Conservation (phyloP, 1,284 basidiomycete species). For the Amylostereum chailletii region DNA sequence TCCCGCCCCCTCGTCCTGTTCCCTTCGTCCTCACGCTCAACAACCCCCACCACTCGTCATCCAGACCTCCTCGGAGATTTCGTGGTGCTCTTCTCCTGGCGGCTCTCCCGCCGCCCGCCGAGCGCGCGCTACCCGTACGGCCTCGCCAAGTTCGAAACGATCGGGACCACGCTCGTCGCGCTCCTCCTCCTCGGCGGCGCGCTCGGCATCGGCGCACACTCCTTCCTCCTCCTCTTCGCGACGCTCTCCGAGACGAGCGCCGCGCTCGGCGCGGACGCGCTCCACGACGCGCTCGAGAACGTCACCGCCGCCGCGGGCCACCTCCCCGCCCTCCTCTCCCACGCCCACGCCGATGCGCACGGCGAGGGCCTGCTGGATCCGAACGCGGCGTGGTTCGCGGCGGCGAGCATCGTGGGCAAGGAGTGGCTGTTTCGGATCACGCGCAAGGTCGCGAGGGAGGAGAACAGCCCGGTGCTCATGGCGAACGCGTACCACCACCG, state of each 20-base stretch:
- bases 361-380: constrained; percentile 63
- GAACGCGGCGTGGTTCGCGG: constrained; percentile 96
- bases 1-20: constrained; percentile 1
- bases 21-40: constrained; percentile 9
- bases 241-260: constrained; percentile 54
- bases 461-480: constrained; percentile 83
- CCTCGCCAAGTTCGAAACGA: constrained; percentile 91
- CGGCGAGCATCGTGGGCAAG: constrained; percentile 73
- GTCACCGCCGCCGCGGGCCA: constrained; percentile 47
- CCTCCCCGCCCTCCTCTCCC: constrained; percentile 29
- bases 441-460: constrained; percentile 81
- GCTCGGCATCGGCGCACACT: constrained; percentile 89
- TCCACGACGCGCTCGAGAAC: constrained; percentile 52
- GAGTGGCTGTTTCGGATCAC: constrained; percentile 91
- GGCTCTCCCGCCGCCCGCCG: constrained; percentile 74
- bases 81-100: constrained; percentile 90
- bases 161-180: constrained; percentile 82
- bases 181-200: constrained; percentile 81
- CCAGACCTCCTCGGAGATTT: constrained; percentile 84
- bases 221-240: constrained; percentile 72
- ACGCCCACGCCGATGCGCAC: constrained; percentile 49
- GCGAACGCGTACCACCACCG: constrained; percentile 94
- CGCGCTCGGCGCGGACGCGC: constrained; percentile 45
- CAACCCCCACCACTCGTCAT: constrained; percentile 1
- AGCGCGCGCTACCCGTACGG: constrained; percentile 78